A percentile compares a stretch with the other conserved stretches of the same genome.
phyloP scores from a whole-genome alignment of 352 stramenopile genomes.

The Phytophthora idaei region DNA sequence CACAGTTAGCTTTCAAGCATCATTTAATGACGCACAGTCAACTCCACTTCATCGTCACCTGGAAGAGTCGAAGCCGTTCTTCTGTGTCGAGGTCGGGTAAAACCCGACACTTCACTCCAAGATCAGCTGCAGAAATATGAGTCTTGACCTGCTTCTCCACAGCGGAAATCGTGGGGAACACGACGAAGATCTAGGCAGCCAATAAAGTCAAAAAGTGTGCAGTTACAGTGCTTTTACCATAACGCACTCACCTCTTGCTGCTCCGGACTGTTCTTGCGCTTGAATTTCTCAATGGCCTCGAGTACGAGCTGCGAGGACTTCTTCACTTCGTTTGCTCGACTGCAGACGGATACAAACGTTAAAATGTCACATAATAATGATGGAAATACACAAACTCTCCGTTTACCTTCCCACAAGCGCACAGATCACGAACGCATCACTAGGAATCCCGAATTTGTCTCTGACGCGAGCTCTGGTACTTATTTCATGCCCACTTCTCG shows the following conservation, averaged over 20 bases:
- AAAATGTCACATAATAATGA: background rate
- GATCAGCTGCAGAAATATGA: conserved; percentile 10
- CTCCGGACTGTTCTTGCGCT: conserved; percentile 6
- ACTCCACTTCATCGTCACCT: conserved; percentile 24
- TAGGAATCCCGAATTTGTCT: conserved; percentile 31
- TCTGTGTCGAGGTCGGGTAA: conserved; percentile 30
- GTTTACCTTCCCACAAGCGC: conserved; percentile 68
- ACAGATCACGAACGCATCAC: conserved; percentile 57
- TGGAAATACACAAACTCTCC: background rate
- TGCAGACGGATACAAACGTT: conserved; percentile 19
- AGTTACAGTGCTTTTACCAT: background rate
- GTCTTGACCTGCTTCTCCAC: conserved; percentile 36
- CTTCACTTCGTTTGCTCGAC: conserved; percentile 65
- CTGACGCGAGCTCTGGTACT: conserved; percentile 8
- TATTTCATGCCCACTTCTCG: conserved; percentile 15
- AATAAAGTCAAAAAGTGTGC: conserved; percentile 3
- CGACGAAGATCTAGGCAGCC: conserved; percentile 46
- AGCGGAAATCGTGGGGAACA: conserved; percentile 63
- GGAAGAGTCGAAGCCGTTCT: conserved; percentile 36
- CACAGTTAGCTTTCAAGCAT: background rate
- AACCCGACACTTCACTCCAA: conserved; percentile 17
- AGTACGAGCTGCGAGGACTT: conserved; percentile 49
- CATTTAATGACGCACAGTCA: background rate
- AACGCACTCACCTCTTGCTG: conserved; percentile 14
- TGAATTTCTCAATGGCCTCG: conserved; percentile 46